phyloP scores from a whole-genome alignment of 2,329 filamentous ascomycete genomes.

The Colletotrichum sp. region DNA sequence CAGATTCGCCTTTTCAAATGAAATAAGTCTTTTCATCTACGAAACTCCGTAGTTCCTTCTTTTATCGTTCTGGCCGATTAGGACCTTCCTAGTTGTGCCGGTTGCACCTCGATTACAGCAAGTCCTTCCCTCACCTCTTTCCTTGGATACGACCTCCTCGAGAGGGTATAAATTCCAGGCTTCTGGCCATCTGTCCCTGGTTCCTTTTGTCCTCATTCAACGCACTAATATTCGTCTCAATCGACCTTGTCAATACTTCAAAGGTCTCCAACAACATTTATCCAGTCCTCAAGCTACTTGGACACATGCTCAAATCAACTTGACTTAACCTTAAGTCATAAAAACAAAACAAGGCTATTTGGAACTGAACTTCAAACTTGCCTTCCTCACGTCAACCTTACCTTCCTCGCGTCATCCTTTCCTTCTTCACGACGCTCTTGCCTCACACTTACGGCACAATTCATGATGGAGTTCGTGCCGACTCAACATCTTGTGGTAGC shows the following conservation, averaged over 20 bases:
- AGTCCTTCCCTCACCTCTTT: neutral
- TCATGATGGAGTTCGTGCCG: neutral
- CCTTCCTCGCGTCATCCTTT: too few relatives aligned
- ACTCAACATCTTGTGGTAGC: neutral
- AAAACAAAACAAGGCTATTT: neutral
- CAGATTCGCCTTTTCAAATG: neutral
- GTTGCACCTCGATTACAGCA: neutral
- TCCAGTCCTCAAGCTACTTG: too few relatives aligned
- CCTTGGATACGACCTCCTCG: accelerated
- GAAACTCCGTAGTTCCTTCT: neutral
- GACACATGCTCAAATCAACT: neutral
- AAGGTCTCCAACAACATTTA: neutral
- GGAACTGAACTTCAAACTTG: neutral
- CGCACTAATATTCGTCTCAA: accelerated
- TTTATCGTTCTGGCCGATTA: neutral
- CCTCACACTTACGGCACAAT: neutral
- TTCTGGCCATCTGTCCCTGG: accelerated
- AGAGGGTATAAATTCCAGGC: accelerated
- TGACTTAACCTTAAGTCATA: neutral
- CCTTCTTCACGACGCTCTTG: too few relatives aligned
- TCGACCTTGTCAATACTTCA: neutral
- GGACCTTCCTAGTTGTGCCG: neutral
- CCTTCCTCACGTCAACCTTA: too few relatives aligned
- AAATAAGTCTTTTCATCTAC: neutral
- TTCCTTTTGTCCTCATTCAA: accelerated